Conservation (phyloP, 257 asterid species). For the Anisodus acutangulus region DNA sequence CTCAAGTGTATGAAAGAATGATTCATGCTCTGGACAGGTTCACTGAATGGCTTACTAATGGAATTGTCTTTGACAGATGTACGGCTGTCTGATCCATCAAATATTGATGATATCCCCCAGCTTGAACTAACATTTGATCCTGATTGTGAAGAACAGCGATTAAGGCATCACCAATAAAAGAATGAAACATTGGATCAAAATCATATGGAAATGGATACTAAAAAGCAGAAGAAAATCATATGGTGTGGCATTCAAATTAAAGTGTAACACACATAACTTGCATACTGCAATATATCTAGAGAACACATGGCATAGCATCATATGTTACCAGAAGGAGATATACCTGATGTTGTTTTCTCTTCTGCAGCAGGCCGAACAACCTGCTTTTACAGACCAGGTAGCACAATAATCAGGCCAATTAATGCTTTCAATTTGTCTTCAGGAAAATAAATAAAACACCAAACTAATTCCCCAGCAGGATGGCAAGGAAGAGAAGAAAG, state of each 20-base stretch:
- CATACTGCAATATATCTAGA: conserved; percentile 3
- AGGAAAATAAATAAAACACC: neutral
- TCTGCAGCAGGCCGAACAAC: conserved; percentile 65
- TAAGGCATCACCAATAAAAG: neutral
- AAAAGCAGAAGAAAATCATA: too few species aligned
- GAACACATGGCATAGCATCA: neutral
- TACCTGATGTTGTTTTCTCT: conserved; percentile 73
- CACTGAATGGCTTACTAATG: conserved; percentile 53
- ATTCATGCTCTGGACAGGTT: conserved; percentile 61
- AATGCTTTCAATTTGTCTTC: conserved; percentile 19
- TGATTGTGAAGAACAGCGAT: conserved; percentile 35
- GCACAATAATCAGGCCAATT: conserved; percentile 17
- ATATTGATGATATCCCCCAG: conserved; percentile 95
- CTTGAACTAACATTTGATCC: conserved; percentile 59
- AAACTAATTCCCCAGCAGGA: conserved; percentile 1
- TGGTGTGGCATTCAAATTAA: neutral
- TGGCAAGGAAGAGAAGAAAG: conserved; percentile 21
- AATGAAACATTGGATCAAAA: neutral
- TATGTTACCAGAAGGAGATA: conserved; percentile 20
- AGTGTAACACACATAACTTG: neutral
- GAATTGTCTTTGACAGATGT: conserved; percentile 59
- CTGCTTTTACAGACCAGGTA: conserved; percentile 41
- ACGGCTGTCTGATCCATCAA: conserved; percentile 70
- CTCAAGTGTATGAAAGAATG: conserved; percentile 62
- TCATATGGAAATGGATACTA: too few species aligned